A percentile compares a stretch with the other conserved stretches of the same genome.
Conservation (phyloP, 2,329 filamentous ascomycete genomes). For the Calonectria pseudoturangicola region DNA sequence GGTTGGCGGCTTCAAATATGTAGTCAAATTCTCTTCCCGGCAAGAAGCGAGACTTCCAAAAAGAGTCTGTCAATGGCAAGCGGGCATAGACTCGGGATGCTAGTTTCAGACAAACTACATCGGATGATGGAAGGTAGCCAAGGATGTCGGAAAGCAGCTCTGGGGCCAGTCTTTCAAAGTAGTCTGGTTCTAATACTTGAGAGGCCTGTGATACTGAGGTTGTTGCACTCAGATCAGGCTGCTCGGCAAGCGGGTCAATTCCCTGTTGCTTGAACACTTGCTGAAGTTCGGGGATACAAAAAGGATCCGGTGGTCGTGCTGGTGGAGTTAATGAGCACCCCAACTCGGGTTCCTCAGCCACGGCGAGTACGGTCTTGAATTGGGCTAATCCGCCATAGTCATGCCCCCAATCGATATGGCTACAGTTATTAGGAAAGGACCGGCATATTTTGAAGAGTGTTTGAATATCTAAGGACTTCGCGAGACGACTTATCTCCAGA, state of each 20-base stretch:
- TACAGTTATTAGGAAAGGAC: background rate
- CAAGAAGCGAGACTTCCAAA: conserved; percentile 4
- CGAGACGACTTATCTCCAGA: background rate
- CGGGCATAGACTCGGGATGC: background rate
- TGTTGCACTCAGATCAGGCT: background rate
- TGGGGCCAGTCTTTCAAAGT: background rate
- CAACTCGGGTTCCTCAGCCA: background rate
- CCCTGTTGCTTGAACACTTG: background rate
- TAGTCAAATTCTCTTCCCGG: background rate
- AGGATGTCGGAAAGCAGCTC: background rate
- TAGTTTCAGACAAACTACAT: background rate
- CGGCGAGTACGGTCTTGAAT: background rate
- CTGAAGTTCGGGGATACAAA: background rate
- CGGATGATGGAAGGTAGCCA: background rate
- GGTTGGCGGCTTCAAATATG: background rate
- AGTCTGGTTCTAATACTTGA: background rate
- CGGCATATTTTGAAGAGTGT: background rate
- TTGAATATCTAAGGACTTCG: background rate
- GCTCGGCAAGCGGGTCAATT: background rate
- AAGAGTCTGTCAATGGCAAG: background rate
- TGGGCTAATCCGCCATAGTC: background rate
- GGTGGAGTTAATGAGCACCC: background rate
- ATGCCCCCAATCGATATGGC: background rate
- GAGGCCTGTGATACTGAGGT: background rate
- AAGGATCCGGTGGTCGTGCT: background rate